Evolutionary conservation across 441 rosid genomes (phyloP), one percentile per base, ranked within the genome.

Genomic region (Pelargonium australe): DNA sequence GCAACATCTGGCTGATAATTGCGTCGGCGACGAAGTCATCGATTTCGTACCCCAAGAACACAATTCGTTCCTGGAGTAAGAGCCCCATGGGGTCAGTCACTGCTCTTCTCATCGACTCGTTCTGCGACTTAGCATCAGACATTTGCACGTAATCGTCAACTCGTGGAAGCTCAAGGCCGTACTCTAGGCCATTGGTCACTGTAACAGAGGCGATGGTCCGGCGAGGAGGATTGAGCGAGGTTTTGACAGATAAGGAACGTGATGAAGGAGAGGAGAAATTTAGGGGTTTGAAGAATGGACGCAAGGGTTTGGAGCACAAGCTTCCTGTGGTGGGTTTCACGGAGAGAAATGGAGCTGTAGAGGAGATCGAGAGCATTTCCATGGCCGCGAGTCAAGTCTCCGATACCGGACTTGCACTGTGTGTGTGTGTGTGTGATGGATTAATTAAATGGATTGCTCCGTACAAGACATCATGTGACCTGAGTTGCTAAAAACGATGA

Each of bases 11-110:
- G 66, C 96, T 87, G 68, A 91, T 87, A 19, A 85, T 85, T 16
- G 96, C 91, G 72, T 94, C 97, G 7, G 99, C 99, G 0, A 88
- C 86, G 71, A 87, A 85, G 75, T 94, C 99, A 63, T 91, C 91
- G 67, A 91, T 91, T 61, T 70, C 34, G 70, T 83, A 85, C 2
- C 96, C 96, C 57, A 91, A 78, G 75, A 91, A 91, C 55, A 91
- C 89, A 49, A 91, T 89, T 72, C 99, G 86, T 69, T 94, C 99
- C 73, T 63, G 83, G 3, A 94, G 88, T 63, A 94, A 83, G 62
- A 89, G 87, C 9, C 95, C 95, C 99, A 89, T 84, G 72, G 88
- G 87, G 76, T 94, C 96, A 2, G 75, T 45, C 71, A 86, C 95
- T 0, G 90, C 96, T 47, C 88, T 91, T 10, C 85, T 84, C 76